Evolutionary conservation across 805 yeast genomes (phyloP).

Genomic region (Candida orba): DNA sequence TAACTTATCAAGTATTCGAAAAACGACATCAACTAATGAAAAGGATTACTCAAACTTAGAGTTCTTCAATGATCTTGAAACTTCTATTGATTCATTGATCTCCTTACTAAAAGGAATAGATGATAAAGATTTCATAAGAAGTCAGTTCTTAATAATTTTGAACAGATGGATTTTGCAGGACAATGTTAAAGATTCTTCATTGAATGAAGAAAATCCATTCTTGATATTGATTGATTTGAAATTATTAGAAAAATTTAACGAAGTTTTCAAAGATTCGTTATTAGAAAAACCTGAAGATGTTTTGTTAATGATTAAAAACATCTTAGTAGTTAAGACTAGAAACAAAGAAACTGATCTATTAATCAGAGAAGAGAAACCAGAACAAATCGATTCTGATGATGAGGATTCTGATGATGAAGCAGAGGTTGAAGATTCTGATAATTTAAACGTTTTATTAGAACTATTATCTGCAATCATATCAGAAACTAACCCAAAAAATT

Average conservation of each 20-base stretch:
- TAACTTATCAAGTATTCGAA: slow-evolving; percentile 29
- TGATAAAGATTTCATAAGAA: slow-evolving; percentile 34
- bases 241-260: slow-evolving; percentile 54
- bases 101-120: slow-evolving; percentile 43
- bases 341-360: slow-evolving; percentile 4
- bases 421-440: slow-evolving; percentile 17
- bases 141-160: slow-evolving; percentile 43
- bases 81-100: slow-evolving; percentile 33
- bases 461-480: slow-evolving; percentile 31
- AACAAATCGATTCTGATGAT: slow-evolving; percentile 34
- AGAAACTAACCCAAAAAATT: slow-evolving; percentile 19
- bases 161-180: slow-evolving; percentile 48
- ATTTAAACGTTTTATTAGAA: slow-evolving; percentile 30
- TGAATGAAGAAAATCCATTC: slow-evolving; percentile 39
- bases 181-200: not conserved
- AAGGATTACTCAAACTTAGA: slow-evolving; percentile 18
- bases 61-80: slow-evolving; percentile 38
- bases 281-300: slow-evolving; percentile 44
- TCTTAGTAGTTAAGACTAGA: slow-evolving; percentile 25
- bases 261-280: slow-evolving; percentile 45
- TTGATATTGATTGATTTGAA: slow-evolving; percentile 51
- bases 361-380: slow-evolving; percentile 11
- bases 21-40: slow-evolving; percentile 3
- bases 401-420: slow-evolving; percentile 24
- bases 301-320: slow-evolving; percentile 39